Evolutionary conservation across 2,329 filamentous ascomycete genomes (phyloP).

Genomic region (Alternaria panax): DNA sequence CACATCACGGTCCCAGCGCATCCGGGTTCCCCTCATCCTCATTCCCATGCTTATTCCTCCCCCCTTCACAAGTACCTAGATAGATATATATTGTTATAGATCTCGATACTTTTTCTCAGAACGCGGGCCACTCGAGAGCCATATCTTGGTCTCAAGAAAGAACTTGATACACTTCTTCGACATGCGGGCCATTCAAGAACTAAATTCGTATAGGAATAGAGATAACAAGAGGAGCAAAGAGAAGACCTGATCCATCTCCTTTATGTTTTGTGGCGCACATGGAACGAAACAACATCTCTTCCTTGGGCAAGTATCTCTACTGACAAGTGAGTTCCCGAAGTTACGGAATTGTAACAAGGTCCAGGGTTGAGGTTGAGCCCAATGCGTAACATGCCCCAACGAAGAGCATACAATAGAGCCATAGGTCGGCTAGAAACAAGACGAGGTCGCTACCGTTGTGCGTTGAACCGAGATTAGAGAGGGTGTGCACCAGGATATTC

Average conservation of each 20-base stretch:
- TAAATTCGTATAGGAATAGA: not conserved
- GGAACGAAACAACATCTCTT: not conserved
- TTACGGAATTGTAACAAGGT: not conserved
- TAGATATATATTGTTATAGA: not conserved
- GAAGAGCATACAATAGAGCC: not conserved
- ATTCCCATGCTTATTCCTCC: no score
- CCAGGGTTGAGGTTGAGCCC: not conserved
- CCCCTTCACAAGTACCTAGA: no score
- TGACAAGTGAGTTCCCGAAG: not conserved
- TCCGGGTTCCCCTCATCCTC: no score
- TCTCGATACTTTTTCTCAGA: not conserved
- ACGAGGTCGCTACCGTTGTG: no score
- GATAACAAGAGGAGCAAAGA: not conserved
- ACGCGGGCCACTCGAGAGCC: not conserved
- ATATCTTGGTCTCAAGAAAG: not conserved
- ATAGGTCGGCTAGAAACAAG: accelerated
- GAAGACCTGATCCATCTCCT: not conserved
- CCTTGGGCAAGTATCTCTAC: not conserved
- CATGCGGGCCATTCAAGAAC: not conserved
- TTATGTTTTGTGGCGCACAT: not conserved
- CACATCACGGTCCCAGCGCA: no score
- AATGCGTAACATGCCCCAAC: not conserved
- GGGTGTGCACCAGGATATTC: not conserved
- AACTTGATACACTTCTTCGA: not conserved
- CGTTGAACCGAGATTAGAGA: not conserved